Percentiles rank a stretch among this genome's conserved stretches.
These are phyloP conservation scores for Moesziomyces sp. DNA, from an alignment of 1,284 basidiomycete species.

Conservation along the genomic window DNA sequence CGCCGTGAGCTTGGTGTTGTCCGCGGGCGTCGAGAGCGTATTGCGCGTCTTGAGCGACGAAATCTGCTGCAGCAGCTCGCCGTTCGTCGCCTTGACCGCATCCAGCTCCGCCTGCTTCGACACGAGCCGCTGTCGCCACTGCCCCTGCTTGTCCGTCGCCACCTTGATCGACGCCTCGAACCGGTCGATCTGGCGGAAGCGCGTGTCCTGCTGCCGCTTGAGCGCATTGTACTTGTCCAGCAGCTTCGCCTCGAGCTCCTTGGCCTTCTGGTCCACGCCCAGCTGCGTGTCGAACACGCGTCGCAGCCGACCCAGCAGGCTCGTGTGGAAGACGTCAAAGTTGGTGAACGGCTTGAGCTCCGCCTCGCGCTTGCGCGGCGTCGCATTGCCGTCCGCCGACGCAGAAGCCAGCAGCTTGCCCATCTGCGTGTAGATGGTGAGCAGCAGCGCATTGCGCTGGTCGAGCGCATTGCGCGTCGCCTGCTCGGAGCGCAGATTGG, in stretches of 20 bases:
- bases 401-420: constrained; percentile 81
- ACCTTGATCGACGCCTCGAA: constrained; percentile 88
- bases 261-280: constrained; percentile 86
- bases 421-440: constrained; percentile 93
- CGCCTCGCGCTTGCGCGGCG: constrained; percentile 69
- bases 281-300: constrained; percentile 82
- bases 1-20: constrained; percentile 52
- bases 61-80: constrained; percentile 81
- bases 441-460: constrained; percentile 87
- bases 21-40: constrained; percentile 40
- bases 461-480: constrained; percentile 89
- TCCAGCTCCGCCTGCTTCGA: constrained; percentile 90
- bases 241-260: constrained; percentile 80
- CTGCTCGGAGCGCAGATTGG: constrained; percentile 77
- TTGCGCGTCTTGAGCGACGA: constrained; percentile 73
- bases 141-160: constrained; percentile 82
- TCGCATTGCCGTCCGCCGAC: constrained; percentile 64
- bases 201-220: constrained; percentile 84
- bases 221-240: constrained; percentile 79
- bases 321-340: constrained; percentile 93
- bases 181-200: constrained; percentile 92
- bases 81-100: constrained; percentile 72
- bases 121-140: constrained; percentile 84
- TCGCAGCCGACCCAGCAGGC: constrained; percentile 86
- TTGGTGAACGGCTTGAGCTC: constrained; percentile 92